Conservation (phyloP, 805 yeast genomes). For the Candida takata region DNA sequence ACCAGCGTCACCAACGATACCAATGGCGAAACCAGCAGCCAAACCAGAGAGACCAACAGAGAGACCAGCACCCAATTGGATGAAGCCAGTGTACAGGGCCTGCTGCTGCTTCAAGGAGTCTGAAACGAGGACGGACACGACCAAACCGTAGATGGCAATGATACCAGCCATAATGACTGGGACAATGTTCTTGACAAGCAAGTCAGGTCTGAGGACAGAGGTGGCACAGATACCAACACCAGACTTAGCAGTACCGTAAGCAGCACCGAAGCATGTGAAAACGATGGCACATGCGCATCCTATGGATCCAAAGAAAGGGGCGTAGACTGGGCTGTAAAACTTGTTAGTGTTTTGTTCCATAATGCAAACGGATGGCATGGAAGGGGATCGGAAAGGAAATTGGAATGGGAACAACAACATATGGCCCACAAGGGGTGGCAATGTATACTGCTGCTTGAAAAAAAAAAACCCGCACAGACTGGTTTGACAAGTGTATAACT, state of each 20-base stretch:
- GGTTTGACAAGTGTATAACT: too few species aligned
- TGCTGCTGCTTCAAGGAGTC: constrained; percentile 84
- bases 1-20: constrained; percentile 99
- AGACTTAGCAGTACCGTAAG: constrained; percentile 98
- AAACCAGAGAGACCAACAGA: constrained; percentile 95
- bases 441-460: too few species aligned
- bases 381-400: too few species aligned
- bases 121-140: constrained; percentile 90
- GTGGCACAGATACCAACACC: constrained; percentile 99
- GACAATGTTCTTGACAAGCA: constrained; percentile 85
- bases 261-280: constrained; percentile 98
- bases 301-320: constrained; percentile 97
- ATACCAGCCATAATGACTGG: constrained; percentile 99
- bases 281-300: constrained; percentile 99
- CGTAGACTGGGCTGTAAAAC: constrained; percentile 30
- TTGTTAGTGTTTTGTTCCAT: background rate
- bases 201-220: constrained; percentile 94
- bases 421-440: too few species aligned
- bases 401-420: too few species aligned
- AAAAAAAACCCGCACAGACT: too few species aligned
- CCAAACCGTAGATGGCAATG: constrained; percentile 96
- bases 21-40: constrained; percentile 99
- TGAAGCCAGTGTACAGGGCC: constrained; percentile 94
- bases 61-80: constrained; percentile 96
- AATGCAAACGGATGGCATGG: too few species aligned